These are phyloP conservation scores for Parasitella parasitica DNA, from an alignment of 371 early-diverging fungal genomes.

Conservation along the genomic window DNA sequence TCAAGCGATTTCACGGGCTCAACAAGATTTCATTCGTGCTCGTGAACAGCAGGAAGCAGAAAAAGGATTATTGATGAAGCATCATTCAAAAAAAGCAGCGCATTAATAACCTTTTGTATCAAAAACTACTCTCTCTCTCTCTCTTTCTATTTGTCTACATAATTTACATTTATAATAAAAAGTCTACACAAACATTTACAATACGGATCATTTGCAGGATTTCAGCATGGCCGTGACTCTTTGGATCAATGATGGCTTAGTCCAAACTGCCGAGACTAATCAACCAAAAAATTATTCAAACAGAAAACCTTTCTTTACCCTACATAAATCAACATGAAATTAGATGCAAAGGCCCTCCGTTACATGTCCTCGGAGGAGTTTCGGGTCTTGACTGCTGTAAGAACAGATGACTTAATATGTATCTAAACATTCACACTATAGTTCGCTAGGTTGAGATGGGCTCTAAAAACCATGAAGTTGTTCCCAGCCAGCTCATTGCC, in stretches of 20 bases:
- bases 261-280: neutral
- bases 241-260: neutral
- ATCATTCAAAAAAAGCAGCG: conserved; percentile 5
- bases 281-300: neutral
- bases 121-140: neutral
- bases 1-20: conserved; percentile 19
- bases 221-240: neutral
- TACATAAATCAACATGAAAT: conserved; percentile 70
- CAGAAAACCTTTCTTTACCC: neutral
- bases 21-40: conserved; percentile 20
- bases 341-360: conserved; percentile 91
- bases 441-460: conserved; percentile 91
- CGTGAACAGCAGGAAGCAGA: conserved; percentile 19
- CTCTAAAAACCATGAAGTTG: conserved; percentile 96
- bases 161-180: too few relatives aligned
- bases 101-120: neutral
- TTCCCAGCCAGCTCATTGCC: conserved; percentile 86
- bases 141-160: neutral
- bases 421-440: too few relatives aligned
- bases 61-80: conserved; percentile 14
- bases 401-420: conserved; percentile 8
- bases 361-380: conserved; percentile 94
- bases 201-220: neutral
- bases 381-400: conserved; percentile 92
- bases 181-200: too few relatives aligned